These are phyloP conservation scores for Tetrapisispora pingtungensis DNA, from an alignment of 805 yeast genomes.

Conservation along the genomic window DNA sequence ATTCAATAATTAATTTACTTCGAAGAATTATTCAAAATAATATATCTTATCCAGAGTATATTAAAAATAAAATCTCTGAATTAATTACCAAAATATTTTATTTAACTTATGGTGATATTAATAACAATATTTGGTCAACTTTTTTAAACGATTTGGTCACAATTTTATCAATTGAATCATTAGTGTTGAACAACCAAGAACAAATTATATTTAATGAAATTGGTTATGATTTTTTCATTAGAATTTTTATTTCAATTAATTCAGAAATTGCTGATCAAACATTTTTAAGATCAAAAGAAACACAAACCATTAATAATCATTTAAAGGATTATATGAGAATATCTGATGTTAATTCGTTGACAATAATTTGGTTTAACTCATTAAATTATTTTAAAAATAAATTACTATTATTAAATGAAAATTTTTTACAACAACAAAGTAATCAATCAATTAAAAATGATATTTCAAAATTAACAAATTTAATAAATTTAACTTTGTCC, in stretches of 20 bases:
- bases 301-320: slow-evolving; percentile 53
- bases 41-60: slow-evolving; percentile 23
- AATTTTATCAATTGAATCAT: slow-evolving; percentile 15
- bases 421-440: slow-evolving; percentile 9
- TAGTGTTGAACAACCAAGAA: slow-evolving; percentile 3
- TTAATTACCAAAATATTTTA: slow-evolving; percentile 26
- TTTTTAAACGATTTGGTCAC: slow-evolving; percentile 26
- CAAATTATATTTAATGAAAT: slow-evolving; percentile 24
- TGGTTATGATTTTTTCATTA: slow-evolving; percentile 60
- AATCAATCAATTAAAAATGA: neutral
- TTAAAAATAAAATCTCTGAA: slow-evolving; percentile 28
- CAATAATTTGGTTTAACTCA: slow-evolving; percentile 54
- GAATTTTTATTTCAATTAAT: slow-evolving; percentile 68
- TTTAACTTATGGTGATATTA: slow-evolving; percentile 25
- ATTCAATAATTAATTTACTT: slow-evolving; percentile 16
- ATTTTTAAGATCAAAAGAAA: slow-evolving; percentile 55
- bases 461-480: slow-evolving; percentile 16
- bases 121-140: slow-evolving; percentile 23
- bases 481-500: slow-evolving; percentile 32
- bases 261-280: slow-evolving; percentile 90
- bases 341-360: slow-evolving; percentile 58
- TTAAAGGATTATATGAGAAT: slow-evolving; percentile 77
- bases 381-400: slow-evolving; percentile 8
- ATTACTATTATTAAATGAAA: slow-evolving; percentile 1
- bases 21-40: slow-evolving; percentile 14